phyloP scores from a whole-genome alignment of 2,329 filamentous ascomycete species.

The Emergomyces pasteurianus region DNA sequence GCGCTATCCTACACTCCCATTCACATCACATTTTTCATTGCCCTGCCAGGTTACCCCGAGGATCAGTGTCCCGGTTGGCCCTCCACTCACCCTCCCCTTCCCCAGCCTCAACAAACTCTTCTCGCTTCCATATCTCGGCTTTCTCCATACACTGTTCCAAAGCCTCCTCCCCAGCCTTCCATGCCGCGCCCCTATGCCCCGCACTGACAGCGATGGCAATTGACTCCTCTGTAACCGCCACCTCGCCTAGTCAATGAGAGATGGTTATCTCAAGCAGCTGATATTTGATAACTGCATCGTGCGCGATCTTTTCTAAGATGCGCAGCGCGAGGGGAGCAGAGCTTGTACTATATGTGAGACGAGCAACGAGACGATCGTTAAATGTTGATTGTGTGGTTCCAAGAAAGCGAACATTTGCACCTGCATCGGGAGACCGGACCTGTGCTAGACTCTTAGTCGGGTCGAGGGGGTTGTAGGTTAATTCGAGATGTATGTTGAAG shows the following conservation, averaged over 20 bases:
- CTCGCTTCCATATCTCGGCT: conserved; percentile 92
- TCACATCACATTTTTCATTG: not conserved
- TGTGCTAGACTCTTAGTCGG: conserved; percentile 22
- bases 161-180: conserved; percentile 79
- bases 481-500: conserved; percentile 31
- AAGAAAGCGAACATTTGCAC: conserved; percentile 36
- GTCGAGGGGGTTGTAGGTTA: conserved; percentile 31
- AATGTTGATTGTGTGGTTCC: conserved; percentile 36
- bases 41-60: conserved; percentile 28
- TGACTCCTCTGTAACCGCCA: conserved; percentile 85
- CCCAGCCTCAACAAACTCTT: conserved; percentile 63
- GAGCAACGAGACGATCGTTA: conserved; percentile 28
- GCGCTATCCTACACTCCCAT: not conserved
- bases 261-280: conserved; percentile 62
- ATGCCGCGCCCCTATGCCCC: conserved; percentile 72
- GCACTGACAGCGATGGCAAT: conserved; percentile 80
- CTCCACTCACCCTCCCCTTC: conserved; percentile 65
- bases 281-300: conserved; percentile 43
- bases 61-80: conserved; percentile 65
- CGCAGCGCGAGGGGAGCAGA: conserved; percentile 33
- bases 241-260: conserved; percentile 70
- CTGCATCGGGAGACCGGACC: conserved; percentile 30
- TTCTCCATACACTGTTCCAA: conserved; percentile 73
- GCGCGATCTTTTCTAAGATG: conserved; percentile 28
- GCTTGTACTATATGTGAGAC: conserved; percentile 34